Conservation (phyloP, 768 basidiomycete genomes). For the Mycena alexandri region DNA sequence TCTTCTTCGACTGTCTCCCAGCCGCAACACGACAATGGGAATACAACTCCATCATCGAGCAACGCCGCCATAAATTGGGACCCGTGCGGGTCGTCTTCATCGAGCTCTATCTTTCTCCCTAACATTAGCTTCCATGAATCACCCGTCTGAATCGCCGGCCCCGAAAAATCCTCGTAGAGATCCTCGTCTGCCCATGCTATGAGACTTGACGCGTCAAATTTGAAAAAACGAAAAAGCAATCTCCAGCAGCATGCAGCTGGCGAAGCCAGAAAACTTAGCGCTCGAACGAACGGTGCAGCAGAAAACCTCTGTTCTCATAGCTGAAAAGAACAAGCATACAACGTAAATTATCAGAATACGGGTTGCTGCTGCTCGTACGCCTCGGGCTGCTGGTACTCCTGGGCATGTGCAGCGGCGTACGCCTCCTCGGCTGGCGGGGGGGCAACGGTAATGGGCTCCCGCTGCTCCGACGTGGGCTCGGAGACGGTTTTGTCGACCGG, state of each 20-base stretch:
- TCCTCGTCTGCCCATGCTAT: constrained; percentile 50
- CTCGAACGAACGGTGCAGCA: constrained; percentile 1
- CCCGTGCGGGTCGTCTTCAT: constrained; percentile 52
- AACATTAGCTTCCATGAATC: constrained; percentile 57
- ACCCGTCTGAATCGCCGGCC: constrained; percentile 49
- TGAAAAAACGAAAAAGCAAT: too few species aligned
- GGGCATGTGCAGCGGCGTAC: constrained; percentile 56
- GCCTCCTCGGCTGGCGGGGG: constrained; percentile 67
- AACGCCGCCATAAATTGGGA: constrained; percentile 48
- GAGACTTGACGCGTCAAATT: constrained; percentile 23
- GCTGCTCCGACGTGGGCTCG: constrained; percentile 92
- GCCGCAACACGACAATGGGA: constrained; percentile 30
- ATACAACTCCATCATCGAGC: constrained; percentile 49
- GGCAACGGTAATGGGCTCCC: constrained; percentile 72
- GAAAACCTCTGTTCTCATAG: constrained; percentile 24
- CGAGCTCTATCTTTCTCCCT: constrained; percentile 51
- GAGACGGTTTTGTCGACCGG: constrained; percentile 91
- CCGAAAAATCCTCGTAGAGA: constrained; percentile 49
- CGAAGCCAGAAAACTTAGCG: too few species aligned
- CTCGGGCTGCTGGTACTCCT: constrained; percentile 55
- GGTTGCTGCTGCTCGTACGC: constrained; percentile 61
- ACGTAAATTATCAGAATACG: constrained; percentile 65
- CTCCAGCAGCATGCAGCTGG: too few species aligned
- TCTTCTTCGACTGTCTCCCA: constrained; percentile 50
- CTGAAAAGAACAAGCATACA: constrained; percentile 30